Base-by-base conservation (phyloP, 1,284 basidiomycete genomes). In the Papiliotrema flavescens region DNA sequence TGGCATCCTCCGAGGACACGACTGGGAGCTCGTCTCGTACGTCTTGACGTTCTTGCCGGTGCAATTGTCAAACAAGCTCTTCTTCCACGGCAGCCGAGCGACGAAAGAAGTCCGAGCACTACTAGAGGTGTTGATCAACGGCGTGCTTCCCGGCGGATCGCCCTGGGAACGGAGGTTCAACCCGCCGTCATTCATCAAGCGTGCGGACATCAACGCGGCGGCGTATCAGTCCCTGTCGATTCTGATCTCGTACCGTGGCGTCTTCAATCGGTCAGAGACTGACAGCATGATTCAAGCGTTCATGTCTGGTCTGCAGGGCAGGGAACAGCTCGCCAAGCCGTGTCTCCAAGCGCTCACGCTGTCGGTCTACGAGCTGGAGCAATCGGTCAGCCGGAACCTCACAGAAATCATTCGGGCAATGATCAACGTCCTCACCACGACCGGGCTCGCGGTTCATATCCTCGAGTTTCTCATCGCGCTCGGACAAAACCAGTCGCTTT, bases 11-110 rank as follows among this genome's bases (percentile, higher is more conserved):
- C 82, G 86, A 55, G 91, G 93, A 69, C 83, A 80, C 46, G 90
- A 89, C 60, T 98, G 96, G 95, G 96, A 98, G 64, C 80, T 98
- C 35, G 80, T 98, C 15, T 92, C 92, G 2, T 98, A 96, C 68
- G 80, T 95, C 4, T 80, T 99, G 2, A 90, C 89, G 69, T 90
- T 95, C 75, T 81, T 99, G 1, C 94, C 96, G 0, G 81, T 86
- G 20, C 94, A 98, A 73, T 82, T 98, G 3, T 81, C 88, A 50
- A 98, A 98, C 82, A 98, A 97, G 76, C 92, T 98, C 69, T 83
- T 97, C 53, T 94, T 97, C 76, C 97, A 94, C 69, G 96, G 96
- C 0, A 89, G 88, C 0, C 84, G 85, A 50, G 86, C 89, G 13
- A 81, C 85, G 15, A 76, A 74, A 13, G 82, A 85, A 20, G 82